Conservation (phyloP, 345 rosid genomes). For the Syzygium oleosum region DNA sequence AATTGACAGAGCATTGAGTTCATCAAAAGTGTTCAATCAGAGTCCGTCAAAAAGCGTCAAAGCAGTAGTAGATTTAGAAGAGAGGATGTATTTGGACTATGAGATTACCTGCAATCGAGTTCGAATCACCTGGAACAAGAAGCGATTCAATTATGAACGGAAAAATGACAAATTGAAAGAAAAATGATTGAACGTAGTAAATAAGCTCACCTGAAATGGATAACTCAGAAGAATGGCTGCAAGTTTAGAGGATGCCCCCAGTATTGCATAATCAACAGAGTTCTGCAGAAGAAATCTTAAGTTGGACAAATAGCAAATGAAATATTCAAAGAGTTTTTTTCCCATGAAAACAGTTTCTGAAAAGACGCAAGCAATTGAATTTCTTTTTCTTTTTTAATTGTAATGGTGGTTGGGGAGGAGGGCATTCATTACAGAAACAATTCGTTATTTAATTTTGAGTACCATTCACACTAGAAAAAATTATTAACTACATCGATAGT, state of each 20-base stretch:
- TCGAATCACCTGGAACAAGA: conserved; percentile 60
- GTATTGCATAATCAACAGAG: conserved; percentile 78
- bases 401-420: not conserved
- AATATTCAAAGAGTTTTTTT: not conserved
- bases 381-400: not conserved
- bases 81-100: not conserved
- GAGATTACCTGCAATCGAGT: conserved; percentile 74
- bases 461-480: not conserved
- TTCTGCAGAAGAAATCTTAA: conserved; percentile 28
- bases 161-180: not conserved
- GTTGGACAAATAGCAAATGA: not conserved
- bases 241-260: conserved; percentile 84
- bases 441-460: not conserved
- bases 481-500: not conserved
- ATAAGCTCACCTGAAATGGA: conserved; percentile 65
- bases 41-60: not conserved
- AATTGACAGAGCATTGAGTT: not conserved
- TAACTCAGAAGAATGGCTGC: conserved; percentile 82
- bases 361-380: not conserved
- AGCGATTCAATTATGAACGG: not conserved
- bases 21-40: not conserved
- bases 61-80: not conserved
- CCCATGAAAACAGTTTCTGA: not conserved
- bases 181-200: not conserved
- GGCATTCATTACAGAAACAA: not conserved